phyloP scores from a whole-genome alignment of 345 rosid genomes.

The Eucalyptus shirleyi region DNA sequence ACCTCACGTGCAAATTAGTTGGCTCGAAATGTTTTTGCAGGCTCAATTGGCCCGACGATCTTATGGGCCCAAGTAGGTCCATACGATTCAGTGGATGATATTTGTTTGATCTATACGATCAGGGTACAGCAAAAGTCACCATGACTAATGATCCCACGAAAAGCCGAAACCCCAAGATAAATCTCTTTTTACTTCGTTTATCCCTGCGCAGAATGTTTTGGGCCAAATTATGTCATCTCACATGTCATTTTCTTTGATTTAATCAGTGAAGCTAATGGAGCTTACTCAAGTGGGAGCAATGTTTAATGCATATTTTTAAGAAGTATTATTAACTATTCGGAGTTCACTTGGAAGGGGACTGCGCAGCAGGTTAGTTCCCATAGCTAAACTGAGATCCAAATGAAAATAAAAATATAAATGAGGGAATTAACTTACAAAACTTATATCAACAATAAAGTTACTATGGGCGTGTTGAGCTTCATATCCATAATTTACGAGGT shows the following conservation, averaged over 20 bases:
- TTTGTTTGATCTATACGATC: background rate
- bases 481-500: too few relatives aligned
- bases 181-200: background rate
- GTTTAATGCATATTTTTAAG: background rate
- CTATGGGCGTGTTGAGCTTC: too few relatives aligned
- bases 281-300: background rate
- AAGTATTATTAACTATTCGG: background rate
- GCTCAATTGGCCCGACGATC: background rate
- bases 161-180: background rate
- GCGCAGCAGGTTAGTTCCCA: background rate
- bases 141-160: background rate
- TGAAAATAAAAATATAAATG: background rate
- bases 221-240: background rate
- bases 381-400: background rate
- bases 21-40: background rate
- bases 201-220: fast-evolving
- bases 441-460: background rate
- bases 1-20: background rate
- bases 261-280: background rate
- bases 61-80: background rate
- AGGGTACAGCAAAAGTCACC: background rate
- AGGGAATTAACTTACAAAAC: background rate
- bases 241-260: background rate
- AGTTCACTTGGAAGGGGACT: background rate
- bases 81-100: background rate